Evolutionary conservation across 192 early-diverging fungal species (phyloP).

Genomic region (Thamnidium elegans): DNA sequence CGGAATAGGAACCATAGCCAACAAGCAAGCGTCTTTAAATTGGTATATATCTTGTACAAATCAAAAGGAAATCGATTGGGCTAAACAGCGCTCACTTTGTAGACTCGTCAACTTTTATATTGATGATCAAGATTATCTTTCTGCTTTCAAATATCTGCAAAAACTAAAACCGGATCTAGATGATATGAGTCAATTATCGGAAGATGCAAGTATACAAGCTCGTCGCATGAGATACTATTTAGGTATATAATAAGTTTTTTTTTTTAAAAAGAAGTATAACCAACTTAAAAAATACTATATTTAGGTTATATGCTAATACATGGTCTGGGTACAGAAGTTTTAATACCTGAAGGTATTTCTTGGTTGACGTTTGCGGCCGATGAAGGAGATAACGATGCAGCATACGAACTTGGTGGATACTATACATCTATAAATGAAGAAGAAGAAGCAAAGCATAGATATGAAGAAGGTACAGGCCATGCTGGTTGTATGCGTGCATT

Average conservation of each 20-base stretch:
- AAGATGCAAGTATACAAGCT: slow-evolving; percentile 17
- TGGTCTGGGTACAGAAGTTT: background rate
- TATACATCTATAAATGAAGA: background rate
- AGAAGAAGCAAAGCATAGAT: slow-evolving; percentile 4
- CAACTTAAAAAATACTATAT: too few relatives aligned
- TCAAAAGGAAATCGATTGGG: background rate
- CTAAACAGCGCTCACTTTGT: slow-evolving; percentile 17
- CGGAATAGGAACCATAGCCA: slow-evolving; percentile 14
- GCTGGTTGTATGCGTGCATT: slow-evolving; percentile 26
- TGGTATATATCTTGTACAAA: slow-evolving; percentile 16
- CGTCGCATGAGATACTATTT: slow-evolving; percentile 20
- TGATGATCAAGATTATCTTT: slow-evolving; percentile 1
- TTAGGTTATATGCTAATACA: slow-evolving; percentile 7
- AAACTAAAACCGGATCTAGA: slow-evolving; percentile 9
- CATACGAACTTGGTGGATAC: slow-evolving; percentile 19
- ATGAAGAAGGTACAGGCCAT: slow-evolving; percentile 17
- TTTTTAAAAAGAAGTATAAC: too few relatives aligned
- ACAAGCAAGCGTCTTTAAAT: slow-evolving; percentile 1
- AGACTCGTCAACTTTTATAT: slow-evolving; percentile 15
- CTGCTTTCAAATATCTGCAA: slow-evolving; percentile 10
- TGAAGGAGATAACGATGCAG: slow-evolving; percentile 28
- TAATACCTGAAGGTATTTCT: background rate
- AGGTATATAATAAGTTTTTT: slow-evolving; percentile 3
- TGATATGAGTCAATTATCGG: slow-evolving; percentile 18
- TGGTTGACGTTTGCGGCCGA: slow-evolving; percentile 26